phyloP scores from a whole-genome alignment of 1,139 yeast species.

The Yueomyces sp. region DNA sequence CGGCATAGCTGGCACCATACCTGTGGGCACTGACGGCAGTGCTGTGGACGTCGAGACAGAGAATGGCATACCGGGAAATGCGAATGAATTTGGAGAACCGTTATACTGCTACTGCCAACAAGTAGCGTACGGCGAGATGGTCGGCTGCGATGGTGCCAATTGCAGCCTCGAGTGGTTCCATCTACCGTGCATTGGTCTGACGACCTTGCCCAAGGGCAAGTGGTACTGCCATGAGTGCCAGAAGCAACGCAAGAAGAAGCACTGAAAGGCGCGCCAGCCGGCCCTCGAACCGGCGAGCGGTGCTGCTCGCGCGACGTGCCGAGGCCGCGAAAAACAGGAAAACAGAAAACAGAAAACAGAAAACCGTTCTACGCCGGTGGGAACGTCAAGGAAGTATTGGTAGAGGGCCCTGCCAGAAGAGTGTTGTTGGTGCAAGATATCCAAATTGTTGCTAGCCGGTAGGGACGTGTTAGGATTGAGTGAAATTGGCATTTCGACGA shows the following conservation, averaged over 20 bases:
- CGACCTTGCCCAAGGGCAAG: slow-evolving; percentile 85
- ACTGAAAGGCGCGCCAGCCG: not conserved
- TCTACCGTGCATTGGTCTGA: slow-evolving; percentile 85
- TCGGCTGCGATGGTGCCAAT: slow-evolving; percentile 91
- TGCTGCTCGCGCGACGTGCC: too few species aligned
- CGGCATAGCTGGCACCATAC: slow-evolving; percentile 2
- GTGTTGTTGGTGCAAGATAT: too few species aligned
- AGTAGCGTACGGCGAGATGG: slow-evolving; percentile 97
- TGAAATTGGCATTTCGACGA: too few species aligned
- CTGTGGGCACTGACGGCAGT: not conserved
- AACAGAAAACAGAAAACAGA: too few species aligned
- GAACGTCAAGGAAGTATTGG: too few species aligned
- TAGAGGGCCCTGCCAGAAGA: too few species aligned
- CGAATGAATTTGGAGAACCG: slow-evolving; percentile 38
- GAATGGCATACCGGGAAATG: slow-evolving; percentile 8
- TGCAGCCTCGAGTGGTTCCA: slow-evolving; percentile 97
- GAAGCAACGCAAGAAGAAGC: not conserved
- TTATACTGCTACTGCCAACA: slow-evolving; percentile 93
- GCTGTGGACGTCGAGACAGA: not conserved
- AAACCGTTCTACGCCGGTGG: too few species aligned
- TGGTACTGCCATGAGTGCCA: slow-evolving; percentile 93
- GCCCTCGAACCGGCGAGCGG: too few species aligned
- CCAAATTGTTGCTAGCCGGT: too few species aligned
- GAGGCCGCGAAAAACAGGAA: too few species aligned
- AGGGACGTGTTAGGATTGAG: too few species aligned